These are phyloP conservation scores for Cercospora sp. DNA, from an alignment of 2,329 filamentous ascomycete species.

Conservation along the genomic window DNA sequence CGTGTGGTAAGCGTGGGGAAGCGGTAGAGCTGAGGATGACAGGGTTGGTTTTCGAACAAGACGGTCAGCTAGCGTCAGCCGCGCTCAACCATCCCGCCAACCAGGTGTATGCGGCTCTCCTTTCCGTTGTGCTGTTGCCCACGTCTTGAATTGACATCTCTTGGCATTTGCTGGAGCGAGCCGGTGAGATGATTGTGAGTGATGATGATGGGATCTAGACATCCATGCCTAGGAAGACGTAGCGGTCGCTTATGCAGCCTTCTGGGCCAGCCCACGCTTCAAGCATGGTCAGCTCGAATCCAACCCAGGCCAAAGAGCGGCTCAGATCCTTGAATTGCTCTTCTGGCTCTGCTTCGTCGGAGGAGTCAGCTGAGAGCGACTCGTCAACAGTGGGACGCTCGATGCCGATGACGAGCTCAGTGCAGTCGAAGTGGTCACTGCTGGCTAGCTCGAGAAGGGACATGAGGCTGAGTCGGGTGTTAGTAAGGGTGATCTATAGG, in stretches of 20 bases:
- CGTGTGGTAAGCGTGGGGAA: constrained; percentile 6
- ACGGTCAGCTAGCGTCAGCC: neutral
- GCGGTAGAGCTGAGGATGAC: neutral
- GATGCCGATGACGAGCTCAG: constrained; percentile 76
- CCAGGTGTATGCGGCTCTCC: neutral
- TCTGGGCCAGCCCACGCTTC: constrained; percentile 68
- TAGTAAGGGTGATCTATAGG: constrained; percentile 6
- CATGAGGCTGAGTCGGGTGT: constrained; percentile 57
- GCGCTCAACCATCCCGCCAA: neutral
- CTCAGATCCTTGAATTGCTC: constrained; percentile 63
- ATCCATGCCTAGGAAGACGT: constrained; percentile 89
- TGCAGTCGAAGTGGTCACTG: constrained; percentile 68
- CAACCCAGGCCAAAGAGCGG: constrained; percentile 89
- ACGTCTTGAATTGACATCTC: neutral
- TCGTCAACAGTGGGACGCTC: constrained; percentile 68
- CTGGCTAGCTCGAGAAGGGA: constrained; percentile 86
- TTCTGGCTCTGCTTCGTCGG: constrained; percentile 42
- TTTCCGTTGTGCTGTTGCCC: neutral
- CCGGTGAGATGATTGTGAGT: neutral
- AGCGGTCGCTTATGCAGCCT: constrained; percentile 68
- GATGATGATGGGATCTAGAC: constrained; percentile 49
- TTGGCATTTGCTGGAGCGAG: neutral
- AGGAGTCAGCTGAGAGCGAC: constrained; percentile 38
- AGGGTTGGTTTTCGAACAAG: neutral
- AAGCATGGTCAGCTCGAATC: constrained; percentile 79